phyloP scores from a whole-genome alignment of 345 rosid species.

The Eucalyptus pauciflora region DNA sequence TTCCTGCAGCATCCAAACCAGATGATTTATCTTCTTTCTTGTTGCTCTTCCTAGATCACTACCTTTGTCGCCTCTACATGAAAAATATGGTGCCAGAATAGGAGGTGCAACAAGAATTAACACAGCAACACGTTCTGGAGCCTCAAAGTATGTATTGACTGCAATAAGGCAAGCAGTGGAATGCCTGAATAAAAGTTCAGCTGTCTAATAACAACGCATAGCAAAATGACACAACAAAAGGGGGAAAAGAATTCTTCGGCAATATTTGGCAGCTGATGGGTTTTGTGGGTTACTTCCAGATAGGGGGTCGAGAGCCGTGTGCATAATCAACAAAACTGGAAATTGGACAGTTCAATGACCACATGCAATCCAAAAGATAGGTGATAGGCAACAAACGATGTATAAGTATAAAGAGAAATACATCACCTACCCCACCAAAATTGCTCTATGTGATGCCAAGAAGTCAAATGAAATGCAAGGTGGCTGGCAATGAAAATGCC shows the following conservation, averaged over 20 bases:
- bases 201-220: background rate
- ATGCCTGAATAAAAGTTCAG: background rate
- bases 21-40: constrained; percentile 10
- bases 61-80: constrained; percentile 4
- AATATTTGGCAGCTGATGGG: background rate
- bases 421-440: constrained; percentile 66
- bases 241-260: background rate
- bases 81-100: constrained; percentile 50
- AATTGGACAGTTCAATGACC: background rate
- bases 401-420: background rate
- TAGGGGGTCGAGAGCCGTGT: background rate
- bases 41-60: background rate
- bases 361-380: background rate
- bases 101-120: constrained; percentile 86
- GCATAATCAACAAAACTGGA: background rate
- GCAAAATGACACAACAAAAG: background rate
- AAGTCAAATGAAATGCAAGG: constrained; percentile 56
- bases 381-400: background rate
- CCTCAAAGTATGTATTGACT: constrained; percentile 69
- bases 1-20: background rate
- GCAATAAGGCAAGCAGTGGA: constrained; percentile 83
- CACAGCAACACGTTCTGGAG: constrained; percentile 83
- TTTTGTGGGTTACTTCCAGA: background rate
- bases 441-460: constrained; percentile 55
- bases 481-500: constrained; percentile 69